A percentile compares a stretch with the other conserved stretches of the same genome.
Evolutionary conservation across 768 basidiomycete genomes (phyloP).

Genomic region (Russula emetica): DNA sequence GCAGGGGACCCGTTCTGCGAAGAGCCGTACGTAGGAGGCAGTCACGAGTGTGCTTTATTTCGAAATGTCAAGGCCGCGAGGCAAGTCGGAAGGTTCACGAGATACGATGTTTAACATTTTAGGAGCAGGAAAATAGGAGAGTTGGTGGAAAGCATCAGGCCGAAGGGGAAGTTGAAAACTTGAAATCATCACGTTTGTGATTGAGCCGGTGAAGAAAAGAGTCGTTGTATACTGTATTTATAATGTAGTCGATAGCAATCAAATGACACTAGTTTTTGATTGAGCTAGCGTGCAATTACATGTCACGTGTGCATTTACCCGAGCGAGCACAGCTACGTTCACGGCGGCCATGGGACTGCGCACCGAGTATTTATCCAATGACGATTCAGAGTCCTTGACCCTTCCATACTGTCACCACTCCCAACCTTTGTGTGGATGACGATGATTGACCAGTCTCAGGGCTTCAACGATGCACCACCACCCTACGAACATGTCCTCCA

Average conservation of each 20-base stretch:
- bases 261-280: too few species aligned
- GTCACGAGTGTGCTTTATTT: conserved; percentile 1
- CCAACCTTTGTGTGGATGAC: not conserved
- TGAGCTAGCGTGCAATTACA: too few species aligned
- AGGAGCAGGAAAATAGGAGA: not conserved
- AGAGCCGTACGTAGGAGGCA: conserved; percentile 7
- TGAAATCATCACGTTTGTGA: not conserved
- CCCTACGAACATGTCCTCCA: conserved; percentile 16
- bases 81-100: not conserved
- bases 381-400: not conserved
- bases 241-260: too few species aligned
- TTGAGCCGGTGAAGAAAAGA: not conserved
- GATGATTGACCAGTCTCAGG: conserved; percentile 22
- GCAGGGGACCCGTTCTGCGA: not conserved
- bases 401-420: not conserved
- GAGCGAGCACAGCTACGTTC: not conserved
- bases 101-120: not conserved
- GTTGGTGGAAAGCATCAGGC: not conserved
- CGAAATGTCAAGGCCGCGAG: not conserved
- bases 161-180: not conserved
- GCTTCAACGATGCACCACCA: conserved; percentile 19
- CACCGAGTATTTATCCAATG: not conserved
- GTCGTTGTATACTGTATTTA: not conserved
- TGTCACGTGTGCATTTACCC: too few species aligned
- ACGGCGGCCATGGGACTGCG: too few species aligned